These are phyloP conservation scores for Aspergillus oerlinghausenensis DNA, from an alignment of 2,329 filamentous ascomycete species.

Conservation along the genomic window DNA sequence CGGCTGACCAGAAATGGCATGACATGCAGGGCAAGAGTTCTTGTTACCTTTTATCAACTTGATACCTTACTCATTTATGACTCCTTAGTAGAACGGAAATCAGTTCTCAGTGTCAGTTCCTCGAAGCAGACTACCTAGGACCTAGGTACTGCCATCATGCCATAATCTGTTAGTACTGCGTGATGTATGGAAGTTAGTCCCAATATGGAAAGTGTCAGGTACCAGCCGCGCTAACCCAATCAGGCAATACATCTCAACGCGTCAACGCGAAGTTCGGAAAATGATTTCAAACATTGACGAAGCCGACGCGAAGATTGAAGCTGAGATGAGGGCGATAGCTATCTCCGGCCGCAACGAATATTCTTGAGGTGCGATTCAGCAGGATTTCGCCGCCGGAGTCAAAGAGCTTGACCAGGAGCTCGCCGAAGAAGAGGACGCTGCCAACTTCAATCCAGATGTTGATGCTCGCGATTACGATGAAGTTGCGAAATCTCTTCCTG, in stretches of 20 bases:
- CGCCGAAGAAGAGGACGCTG: not conserved
- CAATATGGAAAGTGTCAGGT: not conserved
- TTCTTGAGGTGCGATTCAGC: conserved; percentile 4
- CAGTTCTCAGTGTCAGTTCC: no score
- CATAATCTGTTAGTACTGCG: no score
- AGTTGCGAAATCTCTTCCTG: conserved; percentile 52
- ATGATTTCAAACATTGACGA: not conserved
- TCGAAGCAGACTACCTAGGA: no score
- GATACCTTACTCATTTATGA: no score
- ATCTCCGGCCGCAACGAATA: conserved; percentile 7
- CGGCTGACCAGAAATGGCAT: no score
- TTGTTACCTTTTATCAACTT: no score
- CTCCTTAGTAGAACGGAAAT: no score
- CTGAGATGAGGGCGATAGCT: conserved; percentile 29
- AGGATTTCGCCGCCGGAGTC: conserved; percentile 2
- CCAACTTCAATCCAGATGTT: conserved; percentile 48
- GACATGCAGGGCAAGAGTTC: no score
- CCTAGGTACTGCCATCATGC: no score
- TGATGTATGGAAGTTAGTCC: not conserved
- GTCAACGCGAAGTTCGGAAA: not conserved
- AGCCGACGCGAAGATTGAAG: not conserved
- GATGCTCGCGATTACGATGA: conserved; percentile 52
- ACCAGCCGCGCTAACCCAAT: not conserved
- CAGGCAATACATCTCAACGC: not conserved
- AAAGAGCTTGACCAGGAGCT: conserved; percentile 1